A percentile compares a stretch with the other conserved stretches of the same genome.
These are phyloP conservation scores for Talaromyces sp. DNA, from an alignment of 2,329 filamentous ascomycete genomes.

Conservation along the genomic window DNA sequence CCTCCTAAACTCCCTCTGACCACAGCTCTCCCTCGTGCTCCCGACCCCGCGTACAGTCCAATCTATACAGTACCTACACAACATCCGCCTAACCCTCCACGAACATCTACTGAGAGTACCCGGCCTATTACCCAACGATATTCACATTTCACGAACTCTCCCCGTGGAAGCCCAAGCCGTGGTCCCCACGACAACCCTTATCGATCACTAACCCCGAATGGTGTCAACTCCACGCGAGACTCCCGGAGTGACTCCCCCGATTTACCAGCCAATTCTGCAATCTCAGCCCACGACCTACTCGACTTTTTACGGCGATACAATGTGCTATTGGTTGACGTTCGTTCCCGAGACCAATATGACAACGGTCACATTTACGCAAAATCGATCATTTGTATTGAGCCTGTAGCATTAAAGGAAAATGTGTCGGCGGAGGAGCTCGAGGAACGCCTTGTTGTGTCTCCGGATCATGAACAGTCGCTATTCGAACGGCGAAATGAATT, in stretches of 20 bases:
- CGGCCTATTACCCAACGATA: conserved; percentile 42
- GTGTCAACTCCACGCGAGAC: conserved; percentile 40
- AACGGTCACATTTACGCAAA: conserved; percentile 84
- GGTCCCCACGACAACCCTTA: conserved; percentile 47
- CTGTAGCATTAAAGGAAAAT: conserved; percentile 70
- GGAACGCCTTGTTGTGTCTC: conserved; percentile 52
- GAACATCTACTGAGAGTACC: conserved; percentile 45
- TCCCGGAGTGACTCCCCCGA: conserved; percentile 49
- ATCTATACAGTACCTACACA: conserved; percentile 45
- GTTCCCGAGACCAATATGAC: conserved; percentile 78
- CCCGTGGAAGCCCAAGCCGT: conserved; percentile 38
- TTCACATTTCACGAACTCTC: conserved; percentile 37
- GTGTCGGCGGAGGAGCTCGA: conserved; percentile 66
- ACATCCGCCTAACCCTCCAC: conserved; percentile 40
- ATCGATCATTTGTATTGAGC: conserved; percentile 87
- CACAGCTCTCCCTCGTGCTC: conserved; percentile 49
- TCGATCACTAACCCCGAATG: conserved; percentile 48
- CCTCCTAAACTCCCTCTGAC: conserved; percentile 49
- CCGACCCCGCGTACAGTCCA: conserved; percentile 53
- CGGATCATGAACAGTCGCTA: conserved; percentile 65
- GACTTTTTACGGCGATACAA: conserved; percentile 67
- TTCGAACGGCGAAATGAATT: conserved; percentile 75
- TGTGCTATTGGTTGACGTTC: conserved; percentile 83
- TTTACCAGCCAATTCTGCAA: conserved; percentile 60
- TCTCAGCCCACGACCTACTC: conserved; percentile 71